Conservation (phyloP, 2,329 filamentous ascomycete species). For the Alternaria alternata region DNA sequence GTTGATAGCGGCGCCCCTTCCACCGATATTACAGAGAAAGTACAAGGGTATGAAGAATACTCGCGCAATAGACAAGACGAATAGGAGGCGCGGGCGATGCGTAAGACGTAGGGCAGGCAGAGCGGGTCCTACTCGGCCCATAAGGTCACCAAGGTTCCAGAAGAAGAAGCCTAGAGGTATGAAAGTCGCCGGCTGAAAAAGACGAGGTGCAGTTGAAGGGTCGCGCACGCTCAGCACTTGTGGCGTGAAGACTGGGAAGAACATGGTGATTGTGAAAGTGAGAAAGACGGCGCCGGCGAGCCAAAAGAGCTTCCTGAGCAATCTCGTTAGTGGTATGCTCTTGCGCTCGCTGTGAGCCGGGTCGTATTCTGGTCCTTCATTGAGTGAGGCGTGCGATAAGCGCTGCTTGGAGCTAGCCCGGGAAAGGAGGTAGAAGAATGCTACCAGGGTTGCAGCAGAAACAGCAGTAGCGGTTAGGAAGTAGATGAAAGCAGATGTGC, state of each 20-base stretch:
- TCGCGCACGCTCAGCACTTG: conserved; percentile 55
- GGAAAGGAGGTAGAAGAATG: conserved; percentile 76
- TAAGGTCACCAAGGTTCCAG: conserved; percentile 90
- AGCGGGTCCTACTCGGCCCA: conserved; percentile 75
- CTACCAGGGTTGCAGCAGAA: conserved; percentile 72
- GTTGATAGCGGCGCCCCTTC: conserved; percentile 69
- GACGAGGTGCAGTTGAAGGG: conserved; percentile 57
- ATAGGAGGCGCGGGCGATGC: conserved; percentile 71
- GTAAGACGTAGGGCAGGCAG: conserved; percentile 64
- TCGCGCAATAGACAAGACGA: conserved; percentile 71
- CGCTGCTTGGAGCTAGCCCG: conserved; percentile 53
- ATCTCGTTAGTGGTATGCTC: conserved; percentile 65
- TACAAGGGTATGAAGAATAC: conserved; percentile 83
- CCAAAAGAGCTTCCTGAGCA: conserved; percentile 82
- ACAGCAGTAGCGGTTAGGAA: conserved; percentile 87
- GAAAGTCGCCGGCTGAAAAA: conserved; percentile 79
- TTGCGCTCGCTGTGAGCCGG: conserved; percentile 47
- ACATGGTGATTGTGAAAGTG: conserved; percentile 87
- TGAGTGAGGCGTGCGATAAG: conserved; percentile 28
- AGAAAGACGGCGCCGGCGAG: conserved; percentile 78
- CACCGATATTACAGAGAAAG: conserved; percentile 85
- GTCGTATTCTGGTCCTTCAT: conserved; percentile 36
- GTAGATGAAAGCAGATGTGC: conserved; percentile 83
- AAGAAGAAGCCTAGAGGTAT: conserved; percentile 90
- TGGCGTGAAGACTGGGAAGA: conserved; percentile 89